Evolutionary conservation across 202 grass and related monocot genomes (phyloP).

Genomic region (Musa balbisiana): DNA sequence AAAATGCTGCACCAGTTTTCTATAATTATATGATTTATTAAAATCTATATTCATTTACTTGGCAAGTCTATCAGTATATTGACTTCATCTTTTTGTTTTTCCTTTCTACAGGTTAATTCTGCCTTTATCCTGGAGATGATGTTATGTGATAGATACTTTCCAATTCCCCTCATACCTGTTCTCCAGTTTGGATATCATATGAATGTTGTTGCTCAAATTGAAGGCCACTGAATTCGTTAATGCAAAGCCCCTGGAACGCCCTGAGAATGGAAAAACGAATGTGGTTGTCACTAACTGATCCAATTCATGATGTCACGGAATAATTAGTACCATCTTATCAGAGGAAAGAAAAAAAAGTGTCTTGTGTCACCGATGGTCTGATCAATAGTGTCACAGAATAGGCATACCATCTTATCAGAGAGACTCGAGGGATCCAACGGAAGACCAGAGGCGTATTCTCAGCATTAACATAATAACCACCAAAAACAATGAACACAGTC

Average conservation of each 20-base stretch:
- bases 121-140: neutral
- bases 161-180: constrained; percentile 52
- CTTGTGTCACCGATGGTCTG: neutral
- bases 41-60: no score
- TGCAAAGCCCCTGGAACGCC: constrained; percentile 92
- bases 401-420: constrained; percentile 87
- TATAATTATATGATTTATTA: no score
- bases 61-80: no score
- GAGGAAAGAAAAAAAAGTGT: constrained; percentile 23
- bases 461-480: constrained; percentile 89
- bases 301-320: no score
- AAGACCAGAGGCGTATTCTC: constrained; percentile 80
- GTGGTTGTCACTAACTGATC: no score
- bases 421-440: constrained; percentile 76
- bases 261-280: constrained; percentile 23
- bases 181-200: constrained; percentile 82
- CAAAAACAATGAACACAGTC: constrained; percentile 96
- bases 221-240: constrained; percentile 86
- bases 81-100: no score
- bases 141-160: neutral
- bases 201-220: constrained; percentile 75
- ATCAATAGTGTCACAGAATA: constrained; percentile 6
- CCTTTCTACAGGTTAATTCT: no score
- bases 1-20: no score
- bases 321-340: no score